These are phyloP conservation scores for Ceratobasidium sp. DNA, from an alignment of 1,284 basidiomycete genomes.

Conservation along the genomic window DNA sequence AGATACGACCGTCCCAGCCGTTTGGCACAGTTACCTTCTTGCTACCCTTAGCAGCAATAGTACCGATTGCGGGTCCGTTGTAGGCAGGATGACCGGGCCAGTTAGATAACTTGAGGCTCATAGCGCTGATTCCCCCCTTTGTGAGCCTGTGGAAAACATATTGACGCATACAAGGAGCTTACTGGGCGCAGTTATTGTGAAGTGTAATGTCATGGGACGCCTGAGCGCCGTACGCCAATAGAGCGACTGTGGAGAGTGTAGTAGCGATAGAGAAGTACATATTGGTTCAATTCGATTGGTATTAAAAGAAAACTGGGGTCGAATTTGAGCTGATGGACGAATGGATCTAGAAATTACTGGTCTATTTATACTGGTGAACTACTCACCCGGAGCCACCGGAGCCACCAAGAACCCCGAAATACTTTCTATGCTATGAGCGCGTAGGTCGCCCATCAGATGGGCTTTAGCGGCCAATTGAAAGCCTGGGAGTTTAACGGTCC, in stretches of 20 bases:
- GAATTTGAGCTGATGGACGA: neutral
- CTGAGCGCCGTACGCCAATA: slow-evolving; percentile 1
- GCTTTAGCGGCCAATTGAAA: neutral
- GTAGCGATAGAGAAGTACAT: slow-evolving; percentile 7
- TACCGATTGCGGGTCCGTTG: neutral
- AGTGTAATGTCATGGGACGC: slow-evolving; percentile 13
- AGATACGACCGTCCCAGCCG: slow-evolving; percentile 33
- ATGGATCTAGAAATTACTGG: neutral
- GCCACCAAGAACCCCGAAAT: neutral
- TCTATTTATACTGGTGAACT: neutral
- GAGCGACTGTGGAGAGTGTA: neutral
- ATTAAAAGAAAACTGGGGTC: neutral
- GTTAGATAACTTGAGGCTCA: slow-evolving; percentile 10
- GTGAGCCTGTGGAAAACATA: neutral
- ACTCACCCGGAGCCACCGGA: neutral
- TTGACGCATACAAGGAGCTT: neutral
- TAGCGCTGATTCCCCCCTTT: neutral
- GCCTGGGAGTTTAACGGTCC: neutral
- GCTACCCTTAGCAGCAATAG: neutral
- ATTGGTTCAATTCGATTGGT: neutral
- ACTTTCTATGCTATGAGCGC: neutral
- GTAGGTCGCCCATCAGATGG: neutral
- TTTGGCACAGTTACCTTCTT: slow-evolving; percentile 15
- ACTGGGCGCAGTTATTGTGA: slow-evolving; percentile 33
- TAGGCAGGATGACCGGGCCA: slow-evolving; percentile 3